Conservation (phyloP, 2,329 filamentous ascomycete species). For the Cladophialophora yegresii region DNA sequence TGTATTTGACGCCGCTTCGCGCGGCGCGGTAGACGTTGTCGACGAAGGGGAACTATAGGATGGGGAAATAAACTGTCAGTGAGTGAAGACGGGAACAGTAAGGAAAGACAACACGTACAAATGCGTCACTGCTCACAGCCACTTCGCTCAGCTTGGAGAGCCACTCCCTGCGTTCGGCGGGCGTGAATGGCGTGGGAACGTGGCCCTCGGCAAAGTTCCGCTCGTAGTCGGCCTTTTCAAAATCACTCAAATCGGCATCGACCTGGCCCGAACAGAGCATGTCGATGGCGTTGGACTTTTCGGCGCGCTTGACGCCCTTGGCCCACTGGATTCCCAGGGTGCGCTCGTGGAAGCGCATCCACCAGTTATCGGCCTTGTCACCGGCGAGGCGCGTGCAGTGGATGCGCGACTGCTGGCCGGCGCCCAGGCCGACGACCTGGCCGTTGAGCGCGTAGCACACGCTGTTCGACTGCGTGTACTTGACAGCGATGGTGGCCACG, state of each 20-base stretch:
- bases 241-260: slow-evolving; percentile 66
- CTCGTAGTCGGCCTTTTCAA: slow-evolving; percentile 85
- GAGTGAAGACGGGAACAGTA: neutral
- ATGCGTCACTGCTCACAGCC: slow-evolving; percentile 89
- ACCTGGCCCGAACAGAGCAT: slow-evolving; percentile 89
- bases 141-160: slow-evolving; percentile 73
- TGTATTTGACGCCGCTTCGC: slow-evolving; percentile 90
- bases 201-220: slow-evolving; percentile 73
- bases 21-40: slow-evolving; percentile 95
- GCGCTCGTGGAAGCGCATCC: slow-evolving; percentile 95
- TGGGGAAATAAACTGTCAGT: neutral
- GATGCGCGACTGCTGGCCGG: slow-evolving; percentile 95
- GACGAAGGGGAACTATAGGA: slow-evolving; percentile 85
- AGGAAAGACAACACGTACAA: slow-evolving; percentile 63
- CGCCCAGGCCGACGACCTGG: slow-evolving; percentile 89
- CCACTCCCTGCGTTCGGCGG: slow-evolving; percentile 84
- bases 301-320: slow-evolving; percentile 91
- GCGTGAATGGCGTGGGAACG: slow-evolving; percentile 77
- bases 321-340: slow-evolving; percentile 92
- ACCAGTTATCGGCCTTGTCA: slow-evolving; percentile 99
- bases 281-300: slow-evolving; percentile 98
- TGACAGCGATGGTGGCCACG: slow-evolving; percentile 93
- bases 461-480: slow-evolving; percentile 99
- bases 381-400: slow-evolving; percentile 97
- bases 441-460: slow-evolving; percentile 96